Conservation (phyloP, 495 filamentous ascomycete species). For the Bacidia rubella region DNA sequence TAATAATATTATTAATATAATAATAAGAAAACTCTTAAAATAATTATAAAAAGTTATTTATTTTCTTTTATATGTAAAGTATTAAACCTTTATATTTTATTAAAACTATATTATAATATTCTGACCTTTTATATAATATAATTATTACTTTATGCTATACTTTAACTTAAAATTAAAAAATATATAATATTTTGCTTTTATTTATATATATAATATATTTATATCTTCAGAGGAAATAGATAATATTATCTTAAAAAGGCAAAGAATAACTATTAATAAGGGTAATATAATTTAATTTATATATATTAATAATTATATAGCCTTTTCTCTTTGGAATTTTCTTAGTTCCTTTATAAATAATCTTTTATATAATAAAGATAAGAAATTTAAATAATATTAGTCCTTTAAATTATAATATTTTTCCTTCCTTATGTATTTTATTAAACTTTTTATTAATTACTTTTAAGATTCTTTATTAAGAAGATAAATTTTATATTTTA, state of each 20-base stretch:
- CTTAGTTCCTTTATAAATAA: neutral
- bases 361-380: neutral
- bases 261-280: slow-evolving; percentile 4
- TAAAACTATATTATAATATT: slow-evolving; percentile 1
- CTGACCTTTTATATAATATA: neutral
- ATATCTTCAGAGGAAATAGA: neutral
- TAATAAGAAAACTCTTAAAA: neutral
- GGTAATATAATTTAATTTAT: neutral
- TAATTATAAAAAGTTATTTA: neutral
- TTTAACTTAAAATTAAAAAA: neutral
- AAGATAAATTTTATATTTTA: neutral
- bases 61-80: slow-evolving; percentile 1
- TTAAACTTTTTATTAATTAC: neutral
- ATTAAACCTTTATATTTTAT: neutral
- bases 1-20: slow-evolving; percentile 11
- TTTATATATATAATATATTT: slow-evolving; percentile 3
- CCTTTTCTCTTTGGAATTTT: neutral
- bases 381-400: neutral
- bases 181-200: neutral
- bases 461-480: neutral
- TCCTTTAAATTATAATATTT: neutral
- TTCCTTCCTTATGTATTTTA: neutral
- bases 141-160: neutral
- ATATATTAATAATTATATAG: slow-evolving; percentile 7
- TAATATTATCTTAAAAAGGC: slow-evolving; percentile 5